Conservation (phyloP, 306 rosid species). For the Quillaja saponaria region DNA sequence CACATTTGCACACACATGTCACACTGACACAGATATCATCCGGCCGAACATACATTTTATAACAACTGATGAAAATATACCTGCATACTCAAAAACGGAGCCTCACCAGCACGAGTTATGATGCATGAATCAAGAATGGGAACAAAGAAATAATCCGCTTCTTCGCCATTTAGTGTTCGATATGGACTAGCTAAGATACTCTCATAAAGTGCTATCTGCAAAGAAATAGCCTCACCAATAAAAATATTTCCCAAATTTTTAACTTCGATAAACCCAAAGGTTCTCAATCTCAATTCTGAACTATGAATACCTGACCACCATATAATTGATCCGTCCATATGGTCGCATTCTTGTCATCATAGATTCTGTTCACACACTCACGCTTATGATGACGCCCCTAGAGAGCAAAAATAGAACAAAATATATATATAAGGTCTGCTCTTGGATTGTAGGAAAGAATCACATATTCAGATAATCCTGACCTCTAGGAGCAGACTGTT, state of each 20-base stretch:
- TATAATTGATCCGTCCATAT: slow-evolving; percentile 79
- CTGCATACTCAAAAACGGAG: slow-evolving; percentile 85
- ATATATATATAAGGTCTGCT: slow-evolving; percentile 28
- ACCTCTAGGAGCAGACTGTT: slow-evolving; percentile 95
- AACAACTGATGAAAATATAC: slow-evolving; percentile 41
- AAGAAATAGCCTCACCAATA: slow-evolving; percentile 29
- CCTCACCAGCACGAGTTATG: slow-evolving; percentile 90
- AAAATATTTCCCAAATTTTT: slow-evolving; percentile 20
- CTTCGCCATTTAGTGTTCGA: slow-evolving; percentile 87
- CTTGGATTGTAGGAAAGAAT: slow-evolving; percentile 25
- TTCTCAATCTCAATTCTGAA: slow-evolving; percentile 17
- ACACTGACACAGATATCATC: slow-evolving; percentile 12
- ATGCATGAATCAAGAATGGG: slow-evolving; percentile 97
- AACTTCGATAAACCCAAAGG: slow-evolving; percentile 20
- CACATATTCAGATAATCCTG: slow-evolving; percentile 32
- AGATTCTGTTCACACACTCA: slow-evolving; percentile 87
- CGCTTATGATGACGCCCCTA: slow-evolving; percentile 94
- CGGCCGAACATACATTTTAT: slow-evolving; percentile 1
- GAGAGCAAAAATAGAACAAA: slow-evolving; percentile 28
- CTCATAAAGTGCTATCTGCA: slow-evolving; percentile 85
- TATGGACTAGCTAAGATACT: slow-evolving; percentile 87
- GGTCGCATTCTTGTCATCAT: slow-evolving; percentile 65
- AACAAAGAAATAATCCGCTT: slow-evolving; percentile 94
- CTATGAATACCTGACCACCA: slow-evolving; percentile 94
- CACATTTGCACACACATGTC: not conserved